Percentiles rank a stretch among this genome's conserved stretches.
These are phyloP conservation scores for Nakazawaea pomicola DNA, from an alignment of 805 yeast species.

Conservation along the genomic window DNA sequence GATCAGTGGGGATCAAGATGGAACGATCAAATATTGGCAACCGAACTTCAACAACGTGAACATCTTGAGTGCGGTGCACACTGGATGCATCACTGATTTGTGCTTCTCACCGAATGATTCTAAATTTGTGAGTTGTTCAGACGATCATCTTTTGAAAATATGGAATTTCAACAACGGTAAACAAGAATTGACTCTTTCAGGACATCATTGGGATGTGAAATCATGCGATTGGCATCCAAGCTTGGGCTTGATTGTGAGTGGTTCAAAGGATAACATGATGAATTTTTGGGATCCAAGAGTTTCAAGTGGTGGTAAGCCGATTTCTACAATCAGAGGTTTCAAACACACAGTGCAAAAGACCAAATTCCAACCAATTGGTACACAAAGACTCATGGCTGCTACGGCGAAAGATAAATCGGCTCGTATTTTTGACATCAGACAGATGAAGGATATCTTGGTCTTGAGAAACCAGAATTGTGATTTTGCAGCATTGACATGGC, in stretches of 20 bases:
- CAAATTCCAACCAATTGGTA: conserved; percentile 79
- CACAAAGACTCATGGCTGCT: conserved; percentile 69
- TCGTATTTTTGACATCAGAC: conserved; percentile 80
- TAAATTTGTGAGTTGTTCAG: conserved; percentile 90
- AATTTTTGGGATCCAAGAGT: conserved; percentile 96
- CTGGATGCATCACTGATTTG: conserved; percentile 80
- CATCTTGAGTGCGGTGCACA: conserved; percentile 62
- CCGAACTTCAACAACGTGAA: conserved; percentile 96
- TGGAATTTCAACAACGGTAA: conserved; percentile 91
- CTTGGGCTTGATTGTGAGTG: conserved; percentile 81
- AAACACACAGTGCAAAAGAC: conserved; percentile 91
- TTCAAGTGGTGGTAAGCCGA: conserved; percentile 40
- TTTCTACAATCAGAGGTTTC: conserved; percentile 83
- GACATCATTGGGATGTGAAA: conserved; percentile 99
- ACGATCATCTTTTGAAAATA: conserved; percentile 83
- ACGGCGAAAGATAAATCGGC: conserved; percentile 87
- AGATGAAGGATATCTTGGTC: conserved; percentile 70
- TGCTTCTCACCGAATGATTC: conserved; percentile 88
- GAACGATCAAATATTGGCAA: conserved; percentile 92
- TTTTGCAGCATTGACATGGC: conserved; percentile 85
- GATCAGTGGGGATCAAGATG: conserved; percentile 89
- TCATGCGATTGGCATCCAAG: conserved; percentile 95
- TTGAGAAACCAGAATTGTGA: conserved; percentile 81
- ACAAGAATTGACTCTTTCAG: conserved; percentile 75
- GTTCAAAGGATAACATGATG: conserved; percentile 91